These are phyloP conservation scores for Microthlaspi erraticum DNA, from an alignment of 345 rosid genomes.

Conservation along the genomic window DNA sequence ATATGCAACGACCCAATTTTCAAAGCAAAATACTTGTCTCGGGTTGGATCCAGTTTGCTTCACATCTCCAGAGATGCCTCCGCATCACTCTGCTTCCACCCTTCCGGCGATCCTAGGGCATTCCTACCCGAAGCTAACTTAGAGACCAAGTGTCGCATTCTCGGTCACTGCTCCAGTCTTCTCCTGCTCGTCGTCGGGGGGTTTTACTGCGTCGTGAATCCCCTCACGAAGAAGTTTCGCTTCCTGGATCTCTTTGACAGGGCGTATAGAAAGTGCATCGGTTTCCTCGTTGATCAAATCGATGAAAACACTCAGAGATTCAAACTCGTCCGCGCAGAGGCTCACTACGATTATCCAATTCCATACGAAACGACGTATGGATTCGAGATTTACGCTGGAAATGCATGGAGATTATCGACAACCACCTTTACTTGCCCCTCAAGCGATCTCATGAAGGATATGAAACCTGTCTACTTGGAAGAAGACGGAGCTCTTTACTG, in stretches of 20 bases:
- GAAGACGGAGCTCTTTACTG: constrained; percentile 19
- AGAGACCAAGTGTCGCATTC: not conserved
- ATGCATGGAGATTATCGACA: constrained; percentile 14
- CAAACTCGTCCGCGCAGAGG: not conserved
- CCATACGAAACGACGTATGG: not conserved
- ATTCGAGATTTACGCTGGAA: not conserved
- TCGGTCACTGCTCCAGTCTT: constrained; percentile 15
- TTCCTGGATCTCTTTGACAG: not conserved
- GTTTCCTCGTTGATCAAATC: constrained; percentile 20
- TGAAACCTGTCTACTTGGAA: constrained; percentile 15
- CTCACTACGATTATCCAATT: not conserved
- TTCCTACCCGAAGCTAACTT: not conserved
- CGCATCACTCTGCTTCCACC: not conserved
- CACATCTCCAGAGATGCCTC: not conserved
- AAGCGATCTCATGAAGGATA: not conserved
- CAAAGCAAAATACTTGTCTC: not conserved
- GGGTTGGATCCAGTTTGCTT: constrained; percentile 11
- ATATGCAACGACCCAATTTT: not conserved
- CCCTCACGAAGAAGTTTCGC: constrained; percentile 2
- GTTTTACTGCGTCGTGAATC: constrained; percentile 22
- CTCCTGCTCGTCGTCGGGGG: not conserved
- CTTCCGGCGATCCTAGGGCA: not conserved
- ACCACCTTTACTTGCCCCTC: not conserved
- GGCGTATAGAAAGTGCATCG: not conserved
- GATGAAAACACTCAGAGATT: constrained; percentile 8